A percentile compares a stretch with the other conserved stretches of the same genome.
These are phyloP conservation scores for Paramecium sexaurelia DNA, from an alignment of 73 alveolate species.

Conservation along the genomic window DNA sequence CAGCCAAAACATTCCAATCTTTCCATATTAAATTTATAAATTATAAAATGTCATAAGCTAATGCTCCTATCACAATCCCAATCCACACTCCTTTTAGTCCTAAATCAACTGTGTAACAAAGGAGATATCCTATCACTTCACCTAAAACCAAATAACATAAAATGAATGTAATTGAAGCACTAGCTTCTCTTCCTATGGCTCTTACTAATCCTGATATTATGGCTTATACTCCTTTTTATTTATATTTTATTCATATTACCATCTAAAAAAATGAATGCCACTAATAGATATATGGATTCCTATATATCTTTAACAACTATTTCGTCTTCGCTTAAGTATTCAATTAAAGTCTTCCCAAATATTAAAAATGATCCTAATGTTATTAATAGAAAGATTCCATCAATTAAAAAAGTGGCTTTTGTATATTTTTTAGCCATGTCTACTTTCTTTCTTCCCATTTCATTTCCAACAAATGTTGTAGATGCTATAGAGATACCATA, in stretches of 20 bases:
- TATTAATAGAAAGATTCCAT: background rate
- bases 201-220: constrained; percentile 17
- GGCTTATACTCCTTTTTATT: background rate
- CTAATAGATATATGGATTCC: background rate
- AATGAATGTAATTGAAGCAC: background rate
- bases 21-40: background rate
- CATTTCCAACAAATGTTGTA: constrained; percentile 50
- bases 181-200: background rate
- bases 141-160: background rate
- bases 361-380: background rate
- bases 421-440: constrained; percentile 51
- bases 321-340: background rate
- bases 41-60: background rate
- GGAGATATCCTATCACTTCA: background rate
- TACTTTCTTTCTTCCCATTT: constrained; percentile 66
- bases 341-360: background rate
- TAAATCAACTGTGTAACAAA: background rate
- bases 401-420: background rate
- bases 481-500: constrained; percentile 57
- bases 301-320: background rate
- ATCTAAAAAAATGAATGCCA: background rate
- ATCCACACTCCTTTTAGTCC: background rate
- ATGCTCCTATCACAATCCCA: background rate
- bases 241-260: background rate
- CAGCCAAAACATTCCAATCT: background rate